Base-by-base conservation (phyloP, 2,329 filamentous ascomycete genomes). In the Hypoxylon sp. region DNA sequence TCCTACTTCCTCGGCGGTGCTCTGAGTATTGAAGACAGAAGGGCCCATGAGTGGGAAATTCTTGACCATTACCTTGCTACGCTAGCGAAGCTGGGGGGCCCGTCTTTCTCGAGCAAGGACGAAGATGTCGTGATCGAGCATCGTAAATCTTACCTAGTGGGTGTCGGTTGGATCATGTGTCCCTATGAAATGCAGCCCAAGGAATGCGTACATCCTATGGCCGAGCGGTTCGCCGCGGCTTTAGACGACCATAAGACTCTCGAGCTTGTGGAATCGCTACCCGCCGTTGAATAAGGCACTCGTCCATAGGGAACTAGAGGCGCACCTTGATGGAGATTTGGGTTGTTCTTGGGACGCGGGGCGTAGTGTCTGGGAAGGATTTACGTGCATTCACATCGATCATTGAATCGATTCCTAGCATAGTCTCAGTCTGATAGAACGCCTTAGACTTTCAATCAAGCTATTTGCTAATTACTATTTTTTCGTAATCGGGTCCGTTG, bases 181-280 rank as follows among this genome's bases (percentile, higher is more conserved):
- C 76, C 77, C 19, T 78, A 78, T 26, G 69, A 76, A 65, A 80
- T 80, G 78, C 79, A 81, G 65, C 69, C 74, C 26, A 74, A 76
- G 69, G 75, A 78, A 9, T 72, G 72, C 14, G 78, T 80, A 14
- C 73, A 76, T 48, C 71, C 74, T 50, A 80, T 80, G 74, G 75
- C 76, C 5, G 72, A 61, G 69, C 74, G 79, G 5, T 77, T 78
- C 53, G 73, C 74, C 17, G 73, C 77, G 24, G 78, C 79, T 19
- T 72, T 80, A 22, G 71, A 77, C 24, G 78, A 80, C 66, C 78
- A 81, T 59, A 75, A 78, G 59, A 75, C 73, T 10, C 60, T 80
- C 4, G 73, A 78, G 54, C 63, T 80, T 9, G 54, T 80, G n/a
- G 77, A 79, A 65, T 74, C 74, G 9, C 63, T 76, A 0, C 73